Evolutionary conservation across 1,284 basidiomycete species (phyloP), one percentile per base, ranked within the genome.

Genomic region (Stereum hirsutum): DNA sequence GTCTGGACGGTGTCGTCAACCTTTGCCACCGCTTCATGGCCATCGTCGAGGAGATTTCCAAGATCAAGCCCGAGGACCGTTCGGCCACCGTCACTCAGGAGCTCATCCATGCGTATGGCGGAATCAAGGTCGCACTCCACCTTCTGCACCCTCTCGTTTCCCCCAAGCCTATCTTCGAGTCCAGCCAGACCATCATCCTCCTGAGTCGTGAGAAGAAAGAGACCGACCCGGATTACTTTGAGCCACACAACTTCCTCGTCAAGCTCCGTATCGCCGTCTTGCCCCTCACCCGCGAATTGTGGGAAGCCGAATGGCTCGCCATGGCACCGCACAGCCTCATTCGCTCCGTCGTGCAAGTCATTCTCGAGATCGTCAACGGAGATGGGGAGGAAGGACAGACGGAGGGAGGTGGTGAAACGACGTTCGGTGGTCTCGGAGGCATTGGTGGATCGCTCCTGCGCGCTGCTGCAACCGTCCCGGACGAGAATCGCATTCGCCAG

Each of bases 231-330:
- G 79, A 79, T 36, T 87, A 82, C 58, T 96, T 95, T 52, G 84
- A 93, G 54, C 77, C 90, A 0, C 80, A 85, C 57, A 83, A 87
- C 55, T 87, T 96, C 61, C 72, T 99, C 40, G 81, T 98, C 47
- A 78, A 75, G 49, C 69, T 96, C 52, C 83, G 96, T 33, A 62
- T 81, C 20, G 71, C 76, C 5, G 70, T 83, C 23, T 63, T 93
- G 20, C 86, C 92, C 1, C 57, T 87, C 8, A 58, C 91, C 5
- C 68, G 67, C 21, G 70, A 72, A 6, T 69, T 93, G 11, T 99
- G 94, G 93, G 73, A 83, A 47, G 79, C 91, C 4, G 58, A 75
- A 1, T 99, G 95, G 94, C 69, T 99, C 0, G 64, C 77, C 5
- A 70, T 77, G 1, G 75, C 84, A 0, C 89, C 90, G 1, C 65